A percentile compares a stretch with the other conserved stretches of the same genome.
Conservation (phyloP, 495 filamentous ascomycete genomes). For the Penicillium odoratum region DNA sequence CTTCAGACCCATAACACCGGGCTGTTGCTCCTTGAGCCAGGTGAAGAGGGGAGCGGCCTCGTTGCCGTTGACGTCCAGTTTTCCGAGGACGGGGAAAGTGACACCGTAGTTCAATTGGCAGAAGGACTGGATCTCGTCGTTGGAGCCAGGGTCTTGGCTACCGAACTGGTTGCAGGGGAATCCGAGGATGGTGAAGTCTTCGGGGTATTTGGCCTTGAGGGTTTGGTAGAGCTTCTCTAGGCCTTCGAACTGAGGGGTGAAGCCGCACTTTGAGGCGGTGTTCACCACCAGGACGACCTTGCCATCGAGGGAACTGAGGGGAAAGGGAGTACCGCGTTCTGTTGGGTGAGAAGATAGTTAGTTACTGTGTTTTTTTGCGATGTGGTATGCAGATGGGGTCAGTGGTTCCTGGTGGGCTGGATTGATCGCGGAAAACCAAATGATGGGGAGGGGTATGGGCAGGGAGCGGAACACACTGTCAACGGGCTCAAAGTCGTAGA, state of each 20-base stretch:
- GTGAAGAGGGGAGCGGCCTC: conserved; percentile 77
- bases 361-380: neutral
- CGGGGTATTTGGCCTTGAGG: conserved; percentile 63
- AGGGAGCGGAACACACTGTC: conserved; percentile 61
- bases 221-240: conserved; percentile 90
- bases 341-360: conserved; percentile 10
- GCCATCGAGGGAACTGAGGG: conserved; percentile 68
- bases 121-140: conserved; percentile 90
- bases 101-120: conserved; percentile 96
- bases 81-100: conserved; percentile 85
- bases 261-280: conserved; percentile 98
- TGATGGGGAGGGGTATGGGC: neutral
- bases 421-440: neutral
- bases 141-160: conserved; percentile 80
- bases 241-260: conserved; percentile 92
- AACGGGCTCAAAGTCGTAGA: conserved; percentile 88
- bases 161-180: conserved; percentile 99
- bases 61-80: conserved; percentile 89
- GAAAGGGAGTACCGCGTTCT: conserved; percentile 75
- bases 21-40: conserved; percentile 84
- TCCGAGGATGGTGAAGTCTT: conserved; percentile 82
- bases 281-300: conserved; percentile 97
- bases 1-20: conserved; percentile 84
- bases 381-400: neutral
- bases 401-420: neutral